These are phyloP conservation scores for Talaromyces sp. DNA, from an alignment of 2,329 filamentous ascomycete genomes.

Conservation along the genomic window DNA sequence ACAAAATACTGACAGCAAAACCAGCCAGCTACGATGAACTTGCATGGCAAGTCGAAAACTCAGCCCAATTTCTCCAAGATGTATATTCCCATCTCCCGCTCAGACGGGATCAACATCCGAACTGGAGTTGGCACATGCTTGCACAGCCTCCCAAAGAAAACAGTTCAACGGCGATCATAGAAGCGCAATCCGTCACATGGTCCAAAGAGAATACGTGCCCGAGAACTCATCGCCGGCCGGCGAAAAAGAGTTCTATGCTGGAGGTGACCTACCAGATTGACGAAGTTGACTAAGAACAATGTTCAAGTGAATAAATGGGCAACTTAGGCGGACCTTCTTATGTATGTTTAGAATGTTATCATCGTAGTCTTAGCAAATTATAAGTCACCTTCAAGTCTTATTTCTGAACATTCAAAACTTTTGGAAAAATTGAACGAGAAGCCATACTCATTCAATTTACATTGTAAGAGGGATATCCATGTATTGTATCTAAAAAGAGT, in stretches of 20 bases:
- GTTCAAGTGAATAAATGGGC: background rate
- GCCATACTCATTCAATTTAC: background rate
- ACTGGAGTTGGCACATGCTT: background rate
- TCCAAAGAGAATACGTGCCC: background rate
- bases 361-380: background rate
- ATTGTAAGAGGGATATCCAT: slow-evolving; percentile 9
- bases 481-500: slow-evolving; percentile 12
- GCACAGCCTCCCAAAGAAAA: background rate
- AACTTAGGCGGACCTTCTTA: background rate
- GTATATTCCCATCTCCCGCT: background rate
- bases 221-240: no score
- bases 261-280: background rate
- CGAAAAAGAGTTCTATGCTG: background rate
- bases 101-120: background rate
- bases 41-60: background rate
- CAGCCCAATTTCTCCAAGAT: background rate
- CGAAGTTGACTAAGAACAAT: background rate
- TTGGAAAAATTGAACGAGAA: background rate
- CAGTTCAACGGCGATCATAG: no score
- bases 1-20: background rate
- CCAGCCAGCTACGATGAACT: background rate
- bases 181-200: background rate
- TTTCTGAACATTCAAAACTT: background rate
- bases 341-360: background rate
- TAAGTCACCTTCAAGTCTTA: background rate